Conservation (phyloP, 176 grass and related monocot species). For the Aegilops umbellulata region DNA sequence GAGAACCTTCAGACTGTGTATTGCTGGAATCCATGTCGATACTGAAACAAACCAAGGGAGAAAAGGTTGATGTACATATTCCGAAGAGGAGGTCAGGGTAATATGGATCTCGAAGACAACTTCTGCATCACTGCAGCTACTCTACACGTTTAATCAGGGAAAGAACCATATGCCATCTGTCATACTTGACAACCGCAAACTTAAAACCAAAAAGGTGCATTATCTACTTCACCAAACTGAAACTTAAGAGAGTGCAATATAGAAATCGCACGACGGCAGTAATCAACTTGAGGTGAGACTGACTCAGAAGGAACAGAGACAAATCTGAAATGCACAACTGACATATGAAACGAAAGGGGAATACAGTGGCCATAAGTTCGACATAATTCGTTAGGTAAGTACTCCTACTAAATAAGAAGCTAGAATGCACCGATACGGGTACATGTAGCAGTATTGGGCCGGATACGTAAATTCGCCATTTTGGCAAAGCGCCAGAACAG, state of each 20-base stretch:
- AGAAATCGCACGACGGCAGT: background rate
- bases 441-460: too few relatives aligned
- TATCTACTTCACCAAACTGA: background rate
- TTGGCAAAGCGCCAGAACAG: background rate
- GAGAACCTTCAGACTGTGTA: slow-evolving; percentile 32
- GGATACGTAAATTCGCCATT: background rate
- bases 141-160: background rate
- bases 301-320: background rate
- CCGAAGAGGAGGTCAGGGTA: background rate
- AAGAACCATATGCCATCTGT: background rate
- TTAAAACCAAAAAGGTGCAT: background rate
- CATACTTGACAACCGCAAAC: background rate
- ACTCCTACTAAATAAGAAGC: background rate
- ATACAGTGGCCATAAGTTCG: background rate
- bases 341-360: background rate
- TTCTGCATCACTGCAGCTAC: background rate
- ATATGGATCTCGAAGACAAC: background rate
- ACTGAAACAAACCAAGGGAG: background rate
- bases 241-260: background rate
- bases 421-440: background rate
- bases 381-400: background rate
- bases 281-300: background rate
- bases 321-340: background rate
- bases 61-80: background rate
- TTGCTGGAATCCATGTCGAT: slow-evolving; percentile 61